Conservation (phyloP, 2,329 filamentous ascomycete species). For the Aspergillus brunneoviolaceus region DNA sequence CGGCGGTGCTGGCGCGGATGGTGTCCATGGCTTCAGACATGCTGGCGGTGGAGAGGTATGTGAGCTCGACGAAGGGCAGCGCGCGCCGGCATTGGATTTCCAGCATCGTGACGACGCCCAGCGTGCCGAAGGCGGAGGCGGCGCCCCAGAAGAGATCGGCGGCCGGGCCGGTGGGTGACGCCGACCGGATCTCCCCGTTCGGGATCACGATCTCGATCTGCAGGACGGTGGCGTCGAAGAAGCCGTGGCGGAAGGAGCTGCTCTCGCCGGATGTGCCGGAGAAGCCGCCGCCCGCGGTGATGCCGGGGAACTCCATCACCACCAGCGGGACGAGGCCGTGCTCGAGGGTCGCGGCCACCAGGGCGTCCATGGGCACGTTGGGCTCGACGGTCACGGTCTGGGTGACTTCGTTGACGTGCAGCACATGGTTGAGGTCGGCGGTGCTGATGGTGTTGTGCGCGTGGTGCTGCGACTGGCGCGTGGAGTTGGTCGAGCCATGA, state of each 20-base stretch:
- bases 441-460: constrained; percentile 63
- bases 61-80: constrained; percentile 58
- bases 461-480: constrained; percentile 54
- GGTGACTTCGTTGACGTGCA: constrained; percentile 56
- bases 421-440: constrained; percentile 61
- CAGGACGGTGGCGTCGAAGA: constrained; percentile 64
- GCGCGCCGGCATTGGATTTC: constrained; percentile 58
- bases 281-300: constrained; percentile 67
- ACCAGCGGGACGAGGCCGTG: constrained; percentile 61
- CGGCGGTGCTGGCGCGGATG: constrained; percentile 47
- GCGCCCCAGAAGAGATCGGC: constrained; percentile 60
- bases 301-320: constrained; percentile 71
- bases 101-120: constrained; percentile 61
- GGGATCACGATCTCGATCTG: constrained; percentile 64
- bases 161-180: constrained; percentile 46
- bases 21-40: constrained; percentile 52
- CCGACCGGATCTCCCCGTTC: constrained; percentile 55
- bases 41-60: constrained; percentile 57
- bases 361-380: constrained; percentile 66
- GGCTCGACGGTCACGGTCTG: constrained; percentile 66
- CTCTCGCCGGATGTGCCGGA: constrained; percentile 67
- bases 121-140: constrained; percentile 59
- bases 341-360: constrained; percentile 58
- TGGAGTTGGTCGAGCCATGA: constrained; percentile 76
- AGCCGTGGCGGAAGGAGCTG: constrained; percentile 64